Evolutionary conservation across 2,329 filamentous ascomycete species (phyloP), one percentile per base, ranked within the genome.

Genomic region (Apiospora malaysiana): DNA sequence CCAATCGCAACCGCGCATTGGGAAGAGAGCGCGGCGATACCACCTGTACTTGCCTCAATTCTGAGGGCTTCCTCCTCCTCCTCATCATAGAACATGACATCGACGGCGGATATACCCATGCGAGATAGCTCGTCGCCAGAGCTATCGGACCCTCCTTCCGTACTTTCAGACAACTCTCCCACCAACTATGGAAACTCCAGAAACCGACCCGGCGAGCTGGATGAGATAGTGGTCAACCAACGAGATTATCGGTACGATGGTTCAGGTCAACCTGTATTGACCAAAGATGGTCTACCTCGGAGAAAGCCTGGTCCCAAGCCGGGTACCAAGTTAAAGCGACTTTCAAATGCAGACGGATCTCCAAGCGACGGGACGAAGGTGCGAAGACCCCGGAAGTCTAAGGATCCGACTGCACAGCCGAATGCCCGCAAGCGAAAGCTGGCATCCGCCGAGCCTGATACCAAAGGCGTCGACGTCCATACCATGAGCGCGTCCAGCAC

Each of bases 241-340:
- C 78, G 72, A 67, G 78, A 74, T 73, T 80, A 75, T 72, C 75
- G 71, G 71, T 81, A 75, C 74, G 79, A 75, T 73, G 78, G 68
- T 71, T 76, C 72, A 72, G 79, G 72, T 79, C 85, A 73, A 78
- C 83, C 73, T 74, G 82, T 76, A 80, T 80, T 90, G 69, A 90
- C 88, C 0, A 88, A 88, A 37, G 88, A 88, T 68, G 88, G 88
- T 14, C 77, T 89, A 8, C 88, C 88, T 0, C 82, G 89, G 5
- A 90, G 90, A 81, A 92, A 91, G 81, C 89, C 89, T 25, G 89
- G 89, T 27, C 86, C 90, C 68, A 92, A 92, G 77, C 89, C 90
- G 76, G 92, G 86, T 77, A 88, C 83, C 72, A 86, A 82, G 70
- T 79, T 85, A 67, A 87, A 86, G 75, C 79, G 81, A 71, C 84